phyloP scores from a whole-genome alignment of 2,329 filamentous ascomycete species.

The Penicillium verrucosum region DNA sequence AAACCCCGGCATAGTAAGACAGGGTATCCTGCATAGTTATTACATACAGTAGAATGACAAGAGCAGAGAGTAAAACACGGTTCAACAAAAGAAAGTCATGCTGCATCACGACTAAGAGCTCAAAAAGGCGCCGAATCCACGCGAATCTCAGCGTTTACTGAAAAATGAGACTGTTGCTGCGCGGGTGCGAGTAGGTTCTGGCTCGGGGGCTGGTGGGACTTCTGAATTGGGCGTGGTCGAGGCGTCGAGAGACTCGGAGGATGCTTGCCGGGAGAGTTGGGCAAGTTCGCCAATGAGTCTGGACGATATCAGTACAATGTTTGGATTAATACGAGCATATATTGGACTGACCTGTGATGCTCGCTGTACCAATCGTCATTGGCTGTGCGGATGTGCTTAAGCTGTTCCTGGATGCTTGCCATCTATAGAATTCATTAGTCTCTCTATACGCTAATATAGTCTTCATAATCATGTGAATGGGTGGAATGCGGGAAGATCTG shows the following conservation, averaged over 20 bases:
- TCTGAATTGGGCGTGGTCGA: constrained; percentile 32
- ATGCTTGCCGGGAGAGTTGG: constrained; percentile 32
- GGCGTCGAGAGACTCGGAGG: constrained; percentile 27
- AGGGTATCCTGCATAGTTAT: constrained; percentile 27
- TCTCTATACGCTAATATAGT: constrained; percentile 19
- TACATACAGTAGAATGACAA: constrained; percentile 22
- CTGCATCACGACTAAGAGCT: constrained; percentile 9
- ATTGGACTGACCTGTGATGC: constrained; percentile 38
- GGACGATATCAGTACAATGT: background rate
- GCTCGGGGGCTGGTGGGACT: constrained; percentile 14
- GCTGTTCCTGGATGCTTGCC: constrained; percentile 48
- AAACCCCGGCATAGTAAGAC: constrained; percentile 12
- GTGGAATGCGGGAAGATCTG: constrained; percentile 31
- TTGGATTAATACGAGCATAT: background rate
- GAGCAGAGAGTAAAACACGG: constrained; percentile 19
- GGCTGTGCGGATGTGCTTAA: constrained; percentile 45
- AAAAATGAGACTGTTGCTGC: constrained; percentile 12
- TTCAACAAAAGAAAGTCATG: constrained; percentile 24
- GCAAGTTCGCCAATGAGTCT: constrained; percentile 42
- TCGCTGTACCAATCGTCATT: constrained; percentile 47
- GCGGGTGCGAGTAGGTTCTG: constrained; percentile 16
- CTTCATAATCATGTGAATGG: constrained; percentile 29
- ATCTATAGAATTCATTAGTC: constrained; percentile 37
- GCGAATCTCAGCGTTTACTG: constrained; percentile 6
- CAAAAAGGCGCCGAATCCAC: background rate